phyloP scores from a whole-genome alignment of 805 yeast genomes.

The Blastobotrys peoriensis region DNA sequence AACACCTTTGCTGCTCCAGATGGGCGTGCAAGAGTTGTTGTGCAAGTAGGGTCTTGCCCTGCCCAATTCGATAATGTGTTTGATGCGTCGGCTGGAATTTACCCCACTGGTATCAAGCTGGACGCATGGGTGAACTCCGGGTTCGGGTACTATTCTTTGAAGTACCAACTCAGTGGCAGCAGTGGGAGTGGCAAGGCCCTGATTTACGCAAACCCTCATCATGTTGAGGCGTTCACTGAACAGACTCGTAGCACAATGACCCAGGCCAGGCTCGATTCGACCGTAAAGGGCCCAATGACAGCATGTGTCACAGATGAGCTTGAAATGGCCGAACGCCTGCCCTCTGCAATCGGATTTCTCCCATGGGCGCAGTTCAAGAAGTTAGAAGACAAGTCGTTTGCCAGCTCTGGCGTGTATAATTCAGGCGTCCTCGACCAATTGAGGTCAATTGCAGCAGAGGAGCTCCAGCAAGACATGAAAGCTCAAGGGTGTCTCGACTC shows the following conservation, averaged over 20 bases:
- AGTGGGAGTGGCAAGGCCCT: conserved; percentile 38
- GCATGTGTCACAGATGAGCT: conserved; percentile 29
- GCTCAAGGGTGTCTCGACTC: conserved; percentile 57
- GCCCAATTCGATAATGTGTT: conserved; percentile 28
- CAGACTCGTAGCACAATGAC: conserved; percentile 13
- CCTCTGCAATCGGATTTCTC: conserved; percentile 40
- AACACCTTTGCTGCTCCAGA: conserved; percentile 25
- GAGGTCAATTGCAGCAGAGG: neutral
- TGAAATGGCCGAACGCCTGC: conserved; percentile 33
- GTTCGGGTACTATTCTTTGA: conserved; percentile 43
- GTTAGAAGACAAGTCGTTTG: conserved; percentile 2
- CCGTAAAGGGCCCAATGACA: conserved; percentile 38
- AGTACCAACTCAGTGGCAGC: conserved; percentile 35
- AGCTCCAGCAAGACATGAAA: conserved; percentile 44
- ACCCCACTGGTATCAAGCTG: conserved; percentile 33
- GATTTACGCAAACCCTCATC: conserved; percentile 70
- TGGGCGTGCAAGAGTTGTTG: conserved; percentile 10
- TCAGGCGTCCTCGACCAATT: conserved; percentile 4
- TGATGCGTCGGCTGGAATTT: conserved; percentile 68
- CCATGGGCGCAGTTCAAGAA: conserved; percentile 45
- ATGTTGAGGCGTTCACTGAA: conserved; percentile 37
- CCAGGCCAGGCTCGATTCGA: conserved; percentile 30
- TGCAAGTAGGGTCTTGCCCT: conserved; percentile 17
- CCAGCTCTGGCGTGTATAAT: too few species aligned
- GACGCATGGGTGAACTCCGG: conserved; percentile 23